A percentile compares a stretch with the other conserved stretches of the same genome.
phyloP scores from a whole-genome alignment of 2,329 filamentous ascomycete genomes.

The Xylaria sp. region DNA sequence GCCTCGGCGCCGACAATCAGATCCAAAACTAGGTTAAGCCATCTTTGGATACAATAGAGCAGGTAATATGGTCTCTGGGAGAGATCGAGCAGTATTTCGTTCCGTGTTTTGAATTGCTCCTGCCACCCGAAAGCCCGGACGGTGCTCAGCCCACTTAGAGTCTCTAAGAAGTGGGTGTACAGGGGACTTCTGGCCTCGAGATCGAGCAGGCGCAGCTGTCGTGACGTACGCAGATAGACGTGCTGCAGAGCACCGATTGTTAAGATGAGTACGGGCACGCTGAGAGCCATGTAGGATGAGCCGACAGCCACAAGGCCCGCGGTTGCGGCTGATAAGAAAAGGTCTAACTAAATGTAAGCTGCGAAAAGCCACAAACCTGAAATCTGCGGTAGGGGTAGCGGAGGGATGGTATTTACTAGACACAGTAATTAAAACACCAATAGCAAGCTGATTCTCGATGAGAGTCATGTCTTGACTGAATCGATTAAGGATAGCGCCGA shows the following conservation, averaged over 20 bases:
- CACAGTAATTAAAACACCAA: background rate
- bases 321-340: too few species aligned
- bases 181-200: background rate
- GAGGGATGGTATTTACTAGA: background rate
- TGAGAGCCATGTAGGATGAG: background rate
- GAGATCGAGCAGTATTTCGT: background rate
- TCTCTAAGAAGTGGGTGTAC: background rate
- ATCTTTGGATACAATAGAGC: slow-evolving; percentile 7
- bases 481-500: background rate
- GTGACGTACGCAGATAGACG: background rate
- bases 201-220: background rate
- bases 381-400: too few species aligned
- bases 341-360: too few species aligned
- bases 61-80: slow-evolving; percentile 6
- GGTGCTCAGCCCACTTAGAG: background rate
- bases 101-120: background rate
- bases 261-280: background rate
- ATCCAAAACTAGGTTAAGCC: slow-evolving; percentile 11
- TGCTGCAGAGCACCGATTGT: background rate
- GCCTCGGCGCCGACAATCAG: background rate
- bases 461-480: background rate
- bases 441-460: background rate
- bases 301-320: background rate
- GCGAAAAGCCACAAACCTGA: too few species aligned
- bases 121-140: slow-evolving; percentile 9